Evolutionary conservation across 306 rosid genomes (phyloP), one percentile per base, ranked within the genome.

Genomic region (Comarum palustre): DNA sequence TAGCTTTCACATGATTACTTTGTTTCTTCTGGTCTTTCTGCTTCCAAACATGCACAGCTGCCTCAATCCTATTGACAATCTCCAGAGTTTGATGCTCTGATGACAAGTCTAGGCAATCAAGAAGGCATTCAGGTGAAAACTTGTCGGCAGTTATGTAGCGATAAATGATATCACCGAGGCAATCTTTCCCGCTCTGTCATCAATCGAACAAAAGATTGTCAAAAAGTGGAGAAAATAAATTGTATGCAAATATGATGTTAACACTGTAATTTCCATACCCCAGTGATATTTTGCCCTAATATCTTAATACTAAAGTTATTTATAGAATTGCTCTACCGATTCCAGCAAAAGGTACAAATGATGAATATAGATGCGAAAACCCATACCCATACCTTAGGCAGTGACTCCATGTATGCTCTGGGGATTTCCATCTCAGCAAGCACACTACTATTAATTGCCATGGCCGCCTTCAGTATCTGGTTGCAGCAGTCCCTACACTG

Each of bases 341-440:
- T 54, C 42, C 10, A 6, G 43, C 15, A 51, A 3, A 0, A n/a
- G 12, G 25, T 51, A 27, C 39, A 34, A 64, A 50, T 36, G 8
- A 64, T 48, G 36, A 63, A 4, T 39, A 36, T 5, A 46, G 11
- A 57, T 9, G 55, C 29, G 20, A 39, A 73, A 68, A 72, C n/a
- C n/a, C n/a, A n/a, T n/a, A 60, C 47, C 25, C 47, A 75, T 85
- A 93, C 98, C 96, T 87, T 90, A 3, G 98, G 97, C 79, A 90
- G 77, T 25, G 91, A 82, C 73, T 90, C 93, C 43, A 87, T 12
- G 78, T 87, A 90, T 2, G 88, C 86, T 3, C 57, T 75, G 31
- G 98, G 98, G 70, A 89, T 87, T 81, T 93, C 97, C 96, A 93
- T 93, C 85, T 93, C 98, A 51, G 88, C 83, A 52, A 93, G 96